Evolutionary conservation across 768 basidiomycete genomes (phyloP).

Genomic region (Mycena belliarum): DNA sequence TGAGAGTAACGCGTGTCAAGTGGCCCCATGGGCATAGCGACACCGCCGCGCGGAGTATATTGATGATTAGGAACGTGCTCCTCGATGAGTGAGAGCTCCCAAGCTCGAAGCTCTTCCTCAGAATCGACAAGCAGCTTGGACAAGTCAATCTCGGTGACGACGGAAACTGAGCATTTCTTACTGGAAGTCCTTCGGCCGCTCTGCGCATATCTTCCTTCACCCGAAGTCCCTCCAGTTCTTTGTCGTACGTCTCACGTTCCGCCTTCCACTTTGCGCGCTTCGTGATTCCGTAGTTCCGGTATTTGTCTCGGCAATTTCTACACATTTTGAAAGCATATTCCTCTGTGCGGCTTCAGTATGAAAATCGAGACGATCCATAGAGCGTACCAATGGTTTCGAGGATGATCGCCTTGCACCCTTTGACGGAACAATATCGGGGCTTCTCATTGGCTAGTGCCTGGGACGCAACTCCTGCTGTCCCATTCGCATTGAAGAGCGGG

Average conservation of each 20-base stretch:
- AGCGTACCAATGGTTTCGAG: conserved; percentile 32
- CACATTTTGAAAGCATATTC: conserved; percentile 46
- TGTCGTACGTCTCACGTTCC: conserved; percentile 44
- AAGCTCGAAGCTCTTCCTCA: conserved; percentile 35
- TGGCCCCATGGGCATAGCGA: background rate
- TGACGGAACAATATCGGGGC: conserved; percentile 50
- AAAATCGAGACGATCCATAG: conserved; percentile 11
- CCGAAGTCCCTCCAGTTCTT: conserved; percentile 38
- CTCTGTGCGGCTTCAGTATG: conserved; percentile 18
- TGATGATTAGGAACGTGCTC: conserved; percentile 24
- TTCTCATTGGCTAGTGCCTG: conserved; percentile 3
- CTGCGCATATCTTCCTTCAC: conserved; percentile 41
- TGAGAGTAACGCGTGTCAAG: background rate
- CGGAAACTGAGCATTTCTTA: conserved; percentile 24
- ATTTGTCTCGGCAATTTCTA: conserved; percentile 46
- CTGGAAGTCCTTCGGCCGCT: conserved; percentile 36
- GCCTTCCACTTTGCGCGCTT: conserved; percentile 57
- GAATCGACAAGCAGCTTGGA: conserved; percentile 36
- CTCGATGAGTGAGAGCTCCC: conserved; percentile 37
- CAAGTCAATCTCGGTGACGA: background rate
- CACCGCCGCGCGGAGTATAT: background rate
- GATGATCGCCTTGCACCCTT: conserved; percentile 52
- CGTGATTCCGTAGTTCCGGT: conserved; percentile 53
- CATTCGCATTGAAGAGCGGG: background rate
- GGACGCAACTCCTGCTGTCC: background rate